phyloP scores from a whole-genome alignment of 176 grass and related monocot genomes.

The Carex pumila region DNA sequence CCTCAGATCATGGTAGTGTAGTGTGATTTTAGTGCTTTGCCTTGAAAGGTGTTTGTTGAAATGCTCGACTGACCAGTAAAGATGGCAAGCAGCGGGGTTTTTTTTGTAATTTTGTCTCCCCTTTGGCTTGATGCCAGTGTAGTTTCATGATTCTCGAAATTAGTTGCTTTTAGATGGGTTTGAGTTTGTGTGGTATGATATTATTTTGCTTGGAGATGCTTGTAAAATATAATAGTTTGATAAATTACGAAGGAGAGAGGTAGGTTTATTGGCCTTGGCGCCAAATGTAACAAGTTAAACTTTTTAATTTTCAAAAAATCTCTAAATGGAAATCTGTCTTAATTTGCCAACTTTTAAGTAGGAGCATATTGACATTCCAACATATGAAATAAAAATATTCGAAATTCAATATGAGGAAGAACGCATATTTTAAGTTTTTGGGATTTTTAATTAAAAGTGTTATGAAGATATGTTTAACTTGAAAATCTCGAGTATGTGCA shows the following conservation, averaged over 20 bases:
- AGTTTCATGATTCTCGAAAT: not conserved
- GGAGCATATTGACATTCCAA: not conserved
- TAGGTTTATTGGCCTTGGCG: not conserved
- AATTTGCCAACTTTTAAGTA: not conserved
- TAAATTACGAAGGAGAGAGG: not conserved
- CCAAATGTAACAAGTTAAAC: not conserved
- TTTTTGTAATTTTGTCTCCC: not conserved
- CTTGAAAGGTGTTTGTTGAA: not conserved
- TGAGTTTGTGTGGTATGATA: not conserved
- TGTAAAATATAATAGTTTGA: not conserved
- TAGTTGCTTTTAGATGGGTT: not conserved
- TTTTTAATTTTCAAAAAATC: not conserved
- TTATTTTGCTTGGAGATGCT: not conserved
- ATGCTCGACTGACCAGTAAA: not conserved
- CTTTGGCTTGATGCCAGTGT: not conserved
- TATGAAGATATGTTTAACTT: not conserved
- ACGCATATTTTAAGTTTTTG: not conserved
- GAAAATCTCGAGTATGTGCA: not conserved
- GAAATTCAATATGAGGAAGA: not conserved
- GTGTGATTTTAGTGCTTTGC: slow-evolving; percentile 10
- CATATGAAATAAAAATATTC: not conserved
- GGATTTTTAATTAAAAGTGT: not conserved
- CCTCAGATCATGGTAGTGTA: slow-evolving; percentile 44
- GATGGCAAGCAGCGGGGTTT: not conserved
- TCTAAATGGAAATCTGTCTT: not conserved